Percentiles rank a stretch among this genome's conserved stretches.
Conservation (phyloP, 2,329 filamentous ascomycete species). For the Colletotrichum abscissum region DNA sequence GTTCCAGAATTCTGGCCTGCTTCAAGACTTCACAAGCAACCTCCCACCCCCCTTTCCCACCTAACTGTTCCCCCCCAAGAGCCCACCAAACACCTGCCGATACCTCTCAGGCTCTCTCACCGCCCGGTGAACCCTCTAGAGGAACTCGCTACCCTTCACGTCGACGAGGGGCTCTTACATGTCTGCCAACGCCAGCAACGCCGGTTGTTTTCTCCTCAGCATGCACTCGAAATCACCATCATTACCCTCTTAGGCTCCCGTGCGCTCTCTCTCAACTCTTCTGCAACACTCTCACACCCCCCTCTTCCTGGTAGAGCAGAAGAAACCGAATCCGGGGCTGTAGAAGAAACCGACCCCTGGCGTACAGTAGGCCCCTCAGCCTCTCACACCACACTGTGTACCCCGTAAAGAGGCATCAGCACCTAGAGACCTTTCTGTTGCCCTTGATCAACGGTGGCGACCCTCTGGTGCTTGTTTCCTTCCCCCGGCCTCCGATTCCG, state of each 20-base stretch:
- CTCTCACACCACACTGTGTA: slow-evolving; percentile 26
- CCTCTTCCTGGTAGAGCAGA: neutral
- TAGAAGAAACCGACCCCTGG: slow-evolving; percentile 15
- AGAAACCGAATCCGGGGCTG: neutral
- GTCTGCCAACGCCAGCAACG: slow-evolving; percentile 29
- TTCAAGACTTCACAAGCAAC: neutral
- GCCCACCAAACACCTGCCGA: neutral
- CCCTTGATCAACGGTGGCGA: slow-evolving; percentile 31
- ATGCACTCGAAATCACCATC: slow-evolving; percentile 28
- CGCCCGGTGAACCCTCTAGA: slow-evolving; percentile 28
- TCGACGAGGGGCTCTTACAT: slow-evolving; percentile 31
- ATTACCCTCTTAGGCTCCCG: slow-evolving; percentile 19
- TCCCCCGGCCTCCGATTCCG: slow-evolving; percentile 21
- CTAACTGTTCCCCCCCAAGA: neutral
- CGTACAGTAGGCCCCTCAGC: slow-evolving; percentile 9
- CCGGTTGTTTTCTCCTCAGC: slow-evolving; percentile 27
- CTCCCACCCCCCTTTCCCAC: neutral
- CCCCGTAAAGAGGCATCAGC: neutral
- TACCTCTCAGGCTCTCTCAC: slow-evolving; percentile 12
- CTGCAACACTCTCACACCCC: neutral
- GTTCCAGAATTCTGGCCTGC: neutral
- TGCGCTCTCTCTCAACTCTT: slow-evolving; percentile 15
- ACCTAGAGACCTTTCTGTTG: slow-evolving; percentile 2
- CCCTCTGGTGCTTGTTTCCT: slow-evolving; percentile 9
- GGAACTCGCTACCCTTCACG: slow-evolving; percentile 9